Evolutionary conservation across 140 eudicot genomes (phyloP), one percentile per base, ranked within the genome.

Genomic region (Anethum foeniculum): DNA sequence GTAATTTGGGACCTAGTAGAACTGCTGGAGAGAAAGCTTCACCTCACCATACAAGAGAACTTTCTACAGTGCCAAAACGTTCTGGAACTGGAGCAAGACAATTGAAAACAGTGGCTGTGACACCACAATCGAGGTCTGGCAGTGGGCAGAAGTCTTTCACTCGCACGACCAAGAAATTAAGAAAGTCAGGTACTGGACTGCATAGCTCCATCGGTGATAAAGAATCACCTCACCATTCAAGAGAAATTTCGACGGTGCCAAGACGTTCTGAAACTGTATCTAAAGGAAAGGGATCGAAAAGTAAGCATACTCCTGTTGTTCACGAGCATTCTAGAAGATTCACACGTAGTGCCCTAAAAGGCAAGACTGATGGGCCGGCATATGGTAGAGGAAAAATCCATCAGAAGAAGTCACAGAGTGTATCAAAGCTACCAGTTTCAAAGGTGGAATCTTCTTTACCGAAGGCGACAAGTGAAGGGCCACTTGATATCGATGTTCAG

Each of bases 101-200:
- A 62, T 25, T 15, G 14, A 25, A 62, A 62, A 62, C 7, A 10
- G 69, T 62, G 18, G 16, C 69, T 25, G 69, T n/a, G 34, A 62
- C 71, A 49, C 74, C 54, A 25, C 51, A 39, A 54, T 10, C 47
- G 6, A 85, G 77, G 79, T 41, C 30, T 71, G 79, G 76, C 64
- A 67, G 77, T 67, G 82, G 85, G 85, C 65, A 76, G 80, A 81
- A 73, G 64, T 25, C 72, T 60, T 51, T 72, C 16, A 56, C 56
- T 36, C 67, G 54, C n/a, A n/a, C 38, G 14, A 51, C 16, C 15
- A 82, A 48, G 46, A 73, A 71, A 28, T 23, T 21, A 58, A 41
- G 21, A 60, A 74, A 52, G 75, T 19, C 49, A 36, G 74, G 82
- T 46, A 19, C 28, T 14, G 27, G 64, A 65, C 48, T 44, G 12